Conservation (phyloP, 2,329 filamentous ascomycete species). For the Ophiostoma himal-ulmi region DNA sequence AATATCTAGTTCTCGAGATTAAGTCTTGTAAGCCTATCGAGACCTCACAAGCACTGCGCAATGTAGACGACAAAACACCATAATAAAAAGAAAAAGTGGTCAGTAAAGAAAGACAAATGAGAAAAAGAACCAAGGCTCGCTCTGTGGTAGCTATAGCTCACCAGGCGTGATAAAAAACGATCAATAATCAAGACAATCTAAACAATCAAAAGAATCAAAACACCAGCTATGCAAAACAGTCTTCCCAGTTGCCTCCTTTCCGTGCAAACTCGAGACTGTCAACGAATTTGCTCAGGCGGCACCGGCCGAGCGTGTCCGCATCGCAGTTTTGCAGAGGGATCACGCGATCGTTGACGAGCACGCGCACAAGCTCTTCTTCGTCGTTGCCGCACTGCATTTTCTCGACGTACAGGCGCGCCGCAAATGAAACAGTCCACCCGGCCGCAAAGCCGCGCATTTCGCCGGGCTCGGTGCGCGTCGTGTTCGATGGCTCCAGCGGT, state of each 20-base stretch:
- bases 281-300: constrained; percentile 63
- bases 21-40: neutral
- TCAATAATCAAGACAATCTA: neutral
- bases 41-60: neutral
- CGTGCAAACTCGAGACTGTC: constrained; percentile 68
- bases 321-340: constrained; percentile 64
- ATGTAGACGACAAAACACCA: neutral
- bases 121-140: constrained; percentile 4
- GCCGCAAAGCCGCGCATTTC: constrained; percentile 64
- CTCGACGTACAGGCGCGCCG: constrained; percentile 75
- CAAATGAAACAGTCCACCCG: constrained; percentile 78
- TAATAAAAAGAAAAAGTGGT: neutral
- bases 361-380: constrained; percentile 64
- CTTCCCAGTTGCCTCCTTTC: constrained; percentile 65
- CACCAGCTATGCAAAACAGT: constrained; percentile 45
- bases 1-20: neutral
- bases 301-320: constrained; percentile 65
- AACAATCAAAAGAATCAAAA: neutral
- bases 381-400: constrained; percentile 62
- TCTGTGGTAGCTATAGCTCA: neutral
- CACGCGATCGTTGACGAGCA: constrained; percentile 80
- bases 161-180: neutral
- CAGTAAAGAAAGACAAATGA: neutral
- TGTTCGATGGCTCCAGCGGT: constrained; percentile 43
- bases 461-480: constrained; percentile 43